These are phyloP conservation scores for Schizosaccharomyces osmophilus DNA, from an alignment of 805 yeast species.

Conservation along the genomic window DNA sequence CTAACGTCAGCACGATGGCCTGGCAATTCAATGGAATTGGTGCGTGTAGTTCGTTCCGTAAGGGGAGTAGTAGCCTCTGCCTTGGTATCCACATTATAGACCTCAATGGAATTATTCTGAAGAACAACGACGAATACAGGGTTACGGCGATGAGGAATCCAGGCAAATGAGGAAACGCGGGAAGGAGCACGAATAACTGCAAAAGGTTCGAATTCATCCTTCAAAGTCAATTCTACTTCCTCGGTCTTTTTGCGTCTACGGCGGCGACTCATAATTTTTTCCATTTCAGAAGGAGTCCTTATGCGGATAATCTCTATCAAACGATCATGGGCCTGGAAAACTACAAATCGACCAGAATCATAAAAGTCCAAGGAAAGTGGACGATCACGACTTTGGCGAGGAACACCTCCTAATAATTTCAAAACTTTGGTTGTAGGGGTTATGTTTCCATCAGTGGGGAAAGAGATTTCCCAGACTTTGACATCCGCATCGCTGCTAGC, in stretches of 20 bases:
- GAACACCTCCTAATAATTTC: slow-evolving; percentile 32
- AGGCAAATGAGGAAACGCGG: slow-evolving; percentile 41
- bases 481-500: slow-evolving; percentile 61
- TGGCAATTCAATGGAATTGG: slow-evolving; percentile 28
- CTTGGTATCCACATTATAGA: slow-evolving; percentile 8
- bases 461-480: slow-evolving; percentile 57
- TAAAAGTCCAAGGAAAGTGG: slow-evolving; percentile 37
- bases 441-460: slow-evolving; percentile 11
- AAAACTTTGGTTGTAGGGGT: slow-evolving; percentile 17
- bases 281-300: slow-evolving; percentile 28
- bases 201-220: slow-evolving; percentile 36
- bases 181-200: slow-evolving; percentile 38
- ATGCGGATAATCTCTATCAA: slow-evolving; percentile 52
- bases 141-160: slow-evolving; percentile 20
- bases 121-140: slow-evolving; percentile 7
- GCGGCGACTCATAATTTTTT: slow-evolving; percentile 40
- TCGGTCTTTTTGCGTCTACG: slow-evolving; percentile 14
- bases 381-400: slow-evolving; percentile 33
- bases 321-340: slow-evolving; percentile 56
- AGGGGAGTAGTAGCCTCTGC: slow-evolving; percentile 16
- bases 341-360: slow-evolving; percentile 21
- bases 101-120: not conserved
- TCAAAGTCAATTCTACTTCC: slow-evolving; percentile 30
- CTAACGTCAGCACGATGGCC: slow-evolving; percentile 87
- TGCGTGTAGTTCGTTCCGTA: slow-evolving; percentile 10